Evolutionary conservation across 2,329 filamentous ascomycete species (phyloP).

Genomic region (Calonectria pauciramosa): DNA sequence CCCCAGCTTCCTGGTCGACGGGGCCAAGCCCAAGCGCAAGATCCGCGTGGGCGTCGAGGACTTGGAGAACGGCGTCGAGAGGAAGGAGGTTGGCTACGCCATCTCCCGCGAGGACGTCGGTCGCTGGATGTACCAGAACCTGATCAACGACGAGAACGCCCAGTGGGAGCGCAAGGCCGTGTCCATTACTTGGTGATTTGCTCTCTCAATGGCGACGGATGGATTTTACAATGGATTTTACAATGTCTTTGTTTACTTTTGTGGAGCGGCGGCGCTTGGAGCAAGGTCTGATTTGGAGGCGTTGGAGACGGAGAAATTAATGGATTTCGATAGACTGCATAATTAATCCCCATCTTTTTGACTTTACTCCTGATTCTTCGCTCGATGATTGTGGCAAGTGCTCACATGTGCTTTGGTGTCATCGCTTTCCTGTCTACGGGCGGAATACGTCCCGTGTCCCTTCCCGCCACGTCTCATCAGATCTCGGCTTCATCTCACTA

Average conservation of each 20-base stretch:
- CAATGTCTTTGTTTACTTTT: background rate
- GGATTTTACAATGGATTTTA: background rate
- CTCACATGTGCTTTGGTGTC: background rate
- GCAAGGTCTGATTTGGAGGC: background rate
- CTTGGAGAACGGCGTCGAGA: constrained; percentile 47
- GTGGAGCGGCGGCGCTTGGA: constrained; percentile 5
- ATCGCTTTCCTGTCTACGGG: background rate
- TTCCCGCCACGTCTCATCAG: background rate
- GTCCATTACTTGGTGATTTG: constrained; percentile 45
- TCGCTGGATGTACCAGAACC: constrained; percentile 56
- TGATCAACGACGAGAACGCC: constrained; percentile 40
- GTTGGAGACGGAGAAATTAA: background rate
- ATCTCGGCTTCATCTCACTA: background rate
- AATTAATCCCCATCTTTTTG: background rate
- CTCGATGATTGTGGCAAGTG: background rate
- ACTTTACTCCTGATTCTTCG: background rate
- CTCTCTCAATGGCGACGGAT: background rate
- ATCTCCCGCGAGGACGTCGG: constrained; percentile 59
- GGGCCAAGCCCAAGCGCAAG: constrained; percentile 35
- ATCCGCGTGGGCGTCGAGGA: constrained; percentile 53
- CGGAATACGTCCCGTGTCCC: background rate
- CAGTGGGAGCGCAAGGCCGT: constrained; percentile 48
- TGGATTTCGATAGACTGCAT: background rate
- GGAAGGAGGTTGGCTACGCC: constrained; percentile 55
- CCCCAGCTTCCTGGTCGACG: constrained; percentile 51